phyloP scores from a whole-genome alignment of 805 yeast species.

The Candida multigemmis region DNA sequence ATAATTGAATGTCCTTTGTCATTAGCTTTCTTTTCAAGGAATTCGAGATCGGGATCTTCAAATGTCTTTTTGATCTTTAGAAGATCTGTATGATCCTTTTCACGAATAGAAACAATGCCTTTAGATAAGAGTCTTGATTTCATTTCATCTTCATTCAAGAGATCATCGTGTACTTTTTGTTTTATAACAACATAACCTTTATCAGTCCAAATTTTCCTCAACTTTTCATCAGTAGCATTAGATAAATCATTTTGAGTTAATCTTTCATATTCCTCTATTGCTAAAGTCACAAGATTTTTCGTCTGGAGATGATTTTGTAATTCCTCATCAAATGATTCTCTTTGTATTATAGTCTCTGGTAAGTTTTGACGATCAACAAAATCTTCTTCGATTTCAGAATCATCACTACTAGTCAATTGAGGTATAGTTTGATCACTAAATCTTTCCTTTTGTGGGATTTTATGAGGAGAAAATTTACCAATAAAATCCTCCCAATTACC shows the following conservation, averaged over 20 bases:
- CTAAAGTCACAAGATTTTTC: constrained; percentile 19
- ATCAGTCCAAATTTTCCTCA: constrained; percentile 11
- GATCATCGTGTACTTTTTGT: constrained; percentile 15
- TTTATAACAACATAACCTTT: constrained; percentile 20
- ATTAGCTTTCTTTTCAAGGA: constrained; percentile 7
- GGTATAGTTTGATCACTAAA: constrained; percentile 1
- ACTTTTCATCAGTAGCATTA: constrained; percentile 12
- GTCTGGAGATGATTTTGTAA: constrained; percentile 1
- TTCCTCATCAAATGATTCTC: not conserved
- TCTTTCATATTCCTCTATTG: constrained; percentile 22
- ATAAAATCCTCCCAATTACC: constrained; percentile 33
- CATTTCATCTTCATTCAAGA: constrained; percentile 27
- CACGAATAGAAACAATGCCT: constrained; percentile 26
- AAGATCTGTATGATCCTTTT: constrained; percentile 9
- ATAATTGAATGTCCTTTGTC: constrained; percentile 5
- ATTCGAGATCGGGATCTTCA: constrained; percentile 15
- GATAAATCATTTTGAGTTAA: constrained; percentile 15
- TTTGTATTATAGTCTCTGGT: not conserved
- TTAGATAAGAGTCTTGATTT: constrained; percentile 14
- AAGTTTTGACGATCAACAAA: not conserved
- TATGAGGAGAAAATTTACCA: constrained; percentile 14
- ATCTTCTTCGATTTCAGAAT: constrained; percentile 1
- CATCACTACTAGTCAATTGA: not conserved
- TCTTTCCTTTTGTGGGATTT: constrained; percentile 9
- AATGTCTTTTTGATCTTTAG: constrained; percentile 5